Evolutionary conservation across 352 stramenopile species (phyloP).

Genomic region (Phytopythium aichiense): DNA sequence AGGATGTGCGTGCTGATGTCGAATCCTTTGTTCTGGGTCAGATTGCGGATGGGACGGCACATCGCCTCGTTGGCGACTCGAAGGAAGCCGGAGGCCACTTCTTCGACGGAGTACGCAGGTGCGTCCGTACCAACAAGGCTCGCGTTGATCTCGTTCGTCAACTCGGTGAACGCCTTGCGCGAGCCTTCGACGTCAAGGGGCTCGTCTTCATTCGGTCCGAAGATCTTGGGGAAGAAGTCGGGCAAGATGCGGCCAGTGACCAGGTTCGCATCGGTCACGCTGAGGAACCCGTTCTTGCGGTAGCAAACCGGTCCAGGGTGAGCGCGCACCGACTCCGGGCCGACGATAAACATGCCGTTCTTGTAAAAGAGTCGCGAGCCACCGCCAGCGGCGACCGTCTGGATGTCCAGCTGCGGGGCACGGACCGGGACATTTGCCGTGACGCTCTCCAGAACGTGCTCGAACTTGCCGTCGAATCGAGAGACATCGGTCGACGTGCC

Average conservation of each 20-base stretch:
- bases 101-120: conserved; percentile 81
- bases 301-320: conserved; percentile 97
- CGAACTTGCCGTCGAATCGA: conserved; percentile 94
- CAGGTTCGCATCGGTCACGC: conserved; percentile 98
- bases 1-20: conserved; percentile 96
- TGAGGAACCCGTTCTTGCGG: conserved; percentile 94
- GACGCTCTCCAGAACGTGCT: conserved; percentile 98
- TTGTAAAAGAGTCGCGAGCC: conserved; percentile 96
- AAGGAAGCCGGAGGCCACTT: conserved; percentile 98
- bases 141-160: conserved; percentile 89
- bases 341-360: conserved; percentile 97
- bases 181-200: conserved; percentile 95
- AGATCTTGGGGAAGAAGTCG: conserved; percentile 98
- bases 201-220: conserved; percentile 97
- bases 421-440: conserved; percentile 98
- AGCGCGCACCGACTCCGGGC: conserved; percentile 95
- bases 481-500: conserved; percentile 98
- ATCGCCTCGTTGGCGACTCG: conserved; percentile 99
- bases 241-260: conserved; percentile 97
- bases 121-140: conserved; percentile 46
- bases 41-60: conserved; percentile 98
- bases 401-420: conserved; percentile 98
- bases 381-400: conserved; percentile 97
- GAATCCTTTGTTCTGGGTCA: conserved; percentile 98
- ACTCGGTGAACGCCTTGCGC: conserved; percentile 85